phyloP scores from a whole-genome alignment of 2,329 filamentous ascomycete species.

The Cryphonectria carpinicola region DNA sequence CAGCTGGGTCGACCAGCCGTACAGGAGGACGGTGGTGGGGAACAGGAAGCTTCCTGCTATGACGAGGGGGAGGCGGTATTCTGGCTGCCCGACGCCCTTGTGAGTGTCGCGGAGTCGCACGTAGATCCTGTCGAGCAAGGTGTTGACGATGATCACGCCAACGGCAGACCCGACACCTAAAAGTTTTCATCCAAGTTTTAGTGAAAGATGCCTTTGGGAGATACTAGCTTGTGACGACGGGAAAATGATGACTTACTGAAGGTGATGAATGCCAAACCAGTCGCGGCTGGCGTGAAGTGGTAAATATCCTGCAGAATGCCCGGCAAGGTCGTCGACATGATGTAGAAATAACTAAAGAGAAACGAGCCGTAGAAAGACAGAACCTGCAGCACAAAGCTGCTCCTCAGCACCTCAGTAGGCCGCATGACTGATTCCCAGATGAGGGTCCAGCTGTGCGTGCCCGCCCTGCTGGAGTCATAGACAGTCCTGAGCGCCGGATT shows the following conservation, averaged over 20 bases:
- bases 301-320: slow-evolving; percentile 54
- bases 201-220: slow-evolving; percentile 5
- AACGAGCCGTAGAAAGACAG: slow-evolving; percentile 52
- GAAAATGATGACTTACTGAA: slow-evolving; percentile 48
- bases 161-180: slow-evolving; percentile 53
- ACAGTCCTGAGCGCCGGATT: slow-evolving; percentile 37
- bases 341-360: slow-evolving; percentile 56
- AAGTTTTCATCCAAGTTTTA: slow-evolving; percentile 27
- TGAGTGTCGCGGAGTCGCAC: slow-evolving; percentile 47
- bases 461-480: slow-evolving; percentile 36
- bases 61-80: slow-evolving; percentile 57
- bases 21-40: slow-evolving; percentile 49
- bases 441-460: slow-evolving; percentile 34
- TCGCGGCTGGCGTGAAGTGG: slow-evolving; percentile 52
- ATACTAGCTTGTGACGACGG: too few relatives aligned
- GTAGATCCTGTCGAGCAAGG: slow-evolving; percentile 57
- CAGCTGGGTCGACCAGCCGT: slow-evolving; percentile 56
- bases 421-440: slow-evolving; percentile 48
- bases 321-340: slow-evolving; percentile 58
- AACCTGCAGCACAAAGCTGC: slow-evolving; percentile 57
- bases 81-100: slow-evolving; percentile 50
- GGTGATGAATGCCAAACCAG: slow-evolving; percentile 56
- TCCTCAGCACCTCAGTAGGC: slow-evolving; percentile 50
- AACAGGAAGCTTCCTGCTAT: slow-evolving; percentile 51
- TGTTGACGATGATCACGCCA: slow-evolving; percentile 54